A percentile compares a stretch with the other conserved stretches of the same genome.
These are phyloP conservation scores for Trypanosoma congolense DNA, from an alignment of 208 protist genomes.

Conservation along the genomic window DNA sequence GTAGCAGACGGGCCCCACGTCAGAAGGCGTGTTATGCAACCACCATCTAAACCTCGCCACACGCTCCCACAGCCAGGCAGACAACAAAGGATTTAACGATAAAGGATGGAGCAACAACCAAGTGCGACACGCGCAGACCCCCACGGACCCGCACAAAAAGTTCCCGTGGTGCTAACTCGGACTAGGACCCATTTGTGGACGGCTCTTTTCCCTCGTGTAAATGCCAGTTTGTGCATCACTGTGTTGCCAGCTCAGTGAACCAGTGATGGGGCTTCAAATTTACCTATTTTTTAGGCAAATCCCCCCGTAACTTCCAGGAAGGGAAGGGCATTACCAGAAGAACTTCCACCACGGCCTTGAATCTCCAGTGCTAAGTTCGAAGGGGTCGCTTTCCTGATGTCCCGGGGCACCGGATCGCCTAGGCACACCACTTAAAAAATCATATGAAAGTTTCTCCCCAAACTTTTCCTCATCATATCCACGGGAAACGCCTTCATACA, in stretches of 20 bases:
- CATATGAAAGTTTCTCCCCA: conserved; percentile 26
- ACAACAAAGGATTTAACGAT: neutral
- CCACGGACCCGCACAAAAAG: too few relatives aligned
- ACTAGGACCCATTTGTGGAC: too few relatives aligned
- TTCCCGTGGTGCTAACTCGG: too few relatives aligned
- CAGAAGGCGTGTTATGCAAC: too few relatives aligned
- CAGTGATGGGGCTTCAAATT: too few relatives aligned
- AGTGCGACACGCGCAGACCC: neutral
- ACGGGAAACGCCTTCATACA: conserved; percentile 65
- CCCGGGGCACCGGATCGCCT: conserved; percentile 5
- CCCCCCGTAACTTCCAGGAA: neutral
- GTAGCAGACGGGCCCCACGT: neutral
- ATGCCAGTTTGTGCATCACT: neutral
- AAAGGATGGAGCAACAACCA: neutral
- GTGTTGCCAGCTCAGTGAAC: too few relatives aligned
- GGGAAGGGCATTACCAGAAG: conserved; percentile 9
- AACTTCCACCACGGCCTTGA: conserved; percentile 17
- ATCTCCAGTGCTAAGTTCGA: neutral
- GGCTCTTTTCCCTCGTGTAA: too few relatives aligned
- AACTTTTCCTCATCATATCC: conserved; percentile 86
- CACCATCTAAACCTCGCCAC: too few relatives aligned
- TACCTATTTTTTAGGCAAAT: conserved; percentile 1
- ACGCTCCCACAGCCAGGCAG: too few relatives aligned
- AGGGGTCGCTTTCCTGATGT: neutral
- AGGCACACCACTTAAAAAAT: conserved; percentile 38